Conservation (phyloP, 345 rosid genomes). For the Melaleuca alternifolia region DNA sequence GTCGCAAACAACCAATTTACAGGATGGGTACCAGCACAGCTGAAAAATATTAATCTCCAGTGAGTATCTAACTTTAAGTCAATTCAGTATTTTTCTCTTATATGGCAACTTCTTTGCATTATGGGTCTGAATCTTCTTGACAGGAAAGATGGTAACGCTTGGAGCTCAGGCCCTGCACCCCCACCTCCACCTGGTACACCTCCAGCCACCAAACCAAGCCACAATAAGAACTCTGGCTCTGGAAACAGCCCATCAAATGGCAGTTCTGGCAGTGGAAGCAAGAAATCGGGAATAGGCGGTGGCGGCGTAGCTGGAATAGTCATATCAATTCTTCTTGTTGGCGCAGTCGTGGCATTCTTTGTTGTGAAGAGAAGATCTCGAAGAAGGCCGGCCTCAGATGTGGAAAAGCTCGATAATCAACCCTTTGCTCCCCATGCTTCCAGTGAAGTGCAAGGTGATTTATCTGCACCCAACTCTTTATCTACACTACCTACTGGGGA, state of each 20-base stretch:
- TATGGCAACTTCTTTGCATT: neutral
- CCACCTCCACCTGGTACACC: conserved; percentile 99
- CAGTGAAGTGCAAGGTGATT: conserved; percentile 56
- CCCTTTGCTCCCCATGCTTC: conserved; percentile 67
- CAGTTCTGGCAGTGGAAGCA: conserved; percentile 31
- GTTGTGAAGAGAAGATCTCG: conserved; percentile 62
- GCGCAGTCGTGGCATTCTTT: conserved; percentile 65
- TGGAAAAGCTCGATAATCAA: conserved; percentile 71
- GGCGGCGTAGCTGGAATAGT: conserved; percentile 85
- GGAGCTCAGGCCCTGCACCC: conserved; percentile 84
- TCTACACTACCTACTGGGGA: neutral
- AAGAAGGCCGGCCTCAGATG: conserved; percentile 44
- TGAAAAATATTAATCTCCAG: conserved; percentile 44
- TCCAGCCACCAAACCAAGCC: conserved; percentile 39
- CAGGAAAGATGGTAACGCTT: conserved; percentile 85
- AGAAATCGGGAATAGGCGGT: conserved; percentile 78
- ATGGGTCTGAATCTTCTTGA: conserved; percentile 5
- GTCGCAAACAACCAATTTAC: conserved; percentile 44
- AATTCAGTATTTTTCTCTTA: neutral
- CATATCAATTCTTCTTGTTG: conserved; percentile 56
- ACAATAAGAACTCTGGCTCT: conserved; percentile 37
- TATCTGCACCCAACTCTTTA: neutral
- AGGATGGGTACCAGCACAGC: conserved; percentile 57
- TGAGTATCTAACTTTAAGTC: conserved; percentile 21
- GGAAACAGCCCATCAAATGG: conserved; percentile 28